A percentile compares a stretch with the other conserved stretches of the same genome.
Conservation (phyloP, 2,329 filamentous ascomycete species). For the Amesomyces nigricolor region DNA sequence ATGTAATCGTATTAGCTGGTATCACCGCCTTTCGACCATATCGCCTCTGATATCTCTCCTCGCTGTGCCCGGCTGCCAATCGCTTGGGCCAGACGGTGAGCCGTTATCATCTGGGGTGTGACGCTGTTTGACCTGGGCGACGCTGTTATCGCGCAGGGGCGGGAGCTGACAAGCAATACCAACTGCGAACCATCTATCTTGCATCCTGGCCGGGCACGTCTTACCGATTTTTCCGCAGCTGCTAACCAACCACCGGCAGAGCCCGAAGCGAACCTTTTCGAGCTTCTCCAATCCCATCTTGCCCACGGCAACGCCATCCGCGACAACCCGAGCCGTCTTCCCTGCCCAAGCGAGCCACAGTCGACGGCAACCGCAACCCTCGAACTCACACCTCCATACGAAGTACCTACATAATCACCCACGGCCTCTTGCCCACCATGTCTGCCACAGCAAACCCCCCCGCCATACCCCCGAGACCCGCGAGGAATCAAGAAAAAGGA, state of each 20-base stretch:
- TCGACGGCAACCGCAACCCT: neutral
- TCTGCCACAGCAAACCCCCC: conserved; percentile 47
- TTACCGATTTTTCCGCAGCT: conserved; percentile 19
- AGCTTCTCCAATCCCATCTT: neutral
- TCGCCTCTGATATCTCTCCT: conserved; percentile 10
- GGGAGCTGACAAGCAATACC: neutral
- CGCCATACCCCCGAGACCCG: conserved; percentile 52
- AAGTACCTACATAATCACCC: neutral
- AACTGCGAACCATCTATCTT: conserved; percentile 20
- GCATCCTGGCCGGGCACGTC: conserved; percentile 12
- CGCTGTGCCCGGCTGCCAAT: conserved; percentile 17
- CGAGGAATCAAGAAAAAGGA: conserved; percentile 44
- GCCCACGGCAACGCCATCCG: neutral
- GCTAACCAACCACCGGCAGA: conserved; percentile 8
- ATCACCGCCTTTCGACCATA: neutral
- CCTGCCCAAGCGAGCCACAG: neutral
- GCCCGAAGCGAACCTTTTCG: neutral
- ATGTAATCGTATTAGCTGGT: conserved; percentile 16
- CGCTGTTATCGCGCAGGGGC: neutral
- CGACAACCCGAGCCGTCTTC: neutral
- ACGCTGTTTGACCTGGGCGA: conserved; percentile 7
- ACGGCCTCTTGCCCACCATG: conserved; percentile 34
- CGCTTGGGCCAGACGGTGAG: conserved; percentile 16
- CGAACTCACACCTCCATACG: neutral
- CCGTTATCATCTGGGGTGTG: conserved; percentile 21